Conservation (phyloP, 108 stramenopile species). For the Cyclostephanos tholiformis region DNA sequence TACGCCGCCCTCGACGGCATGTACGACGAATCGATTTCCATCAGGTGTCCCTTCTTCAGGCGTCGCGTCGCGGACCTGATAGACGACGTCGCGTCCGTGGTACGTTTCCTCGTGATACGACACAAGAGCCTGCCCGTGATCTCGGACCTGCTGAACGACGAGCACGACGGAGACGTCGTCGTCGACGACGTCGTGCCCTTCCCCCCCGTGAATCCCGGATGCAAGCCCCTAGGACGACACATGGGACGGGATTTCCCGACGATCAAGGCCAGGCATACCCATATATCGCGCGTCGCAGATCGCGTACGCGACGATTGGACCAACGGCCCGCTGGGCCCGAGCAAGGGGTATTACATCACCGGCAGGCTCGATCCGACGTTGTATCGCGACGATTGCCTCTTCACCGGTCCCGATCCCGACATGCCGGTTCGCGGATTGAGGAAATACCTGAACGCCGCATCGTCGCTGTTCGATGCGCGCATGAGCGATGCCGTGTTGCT, state of each 20-base stretch:
- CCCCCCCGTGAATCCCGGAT: slow-evolving; percentile 27
- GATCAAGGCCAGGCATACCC: slow-evolving; percentile 38
- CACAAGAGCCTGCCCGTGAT: slow-evolving; percentile 57
- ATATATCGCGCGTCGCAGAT: slow-evolving; percentile 21
- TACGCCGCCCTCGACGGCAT: slow-evolving; percentile 34
- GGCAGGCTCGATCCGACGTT: slow-evolving; percentile 73
- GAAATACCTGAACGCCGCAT: slow-evolving; percentile 80
- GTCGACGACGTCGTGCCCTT: not conserved
- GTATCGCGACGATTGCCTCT: slow-evolving; percentile 82
- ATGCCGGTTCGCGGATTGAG: slow-evolving; percentile 85
- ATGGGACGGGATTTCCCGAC: slow-evolving; percentile 26
- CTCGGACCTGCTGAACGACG: slow-evolving; percentile 17
- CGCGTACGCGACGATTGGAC: slow-evolving; percentile 40
- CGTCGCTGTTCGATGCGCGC: slow-evolving; percentile 68
- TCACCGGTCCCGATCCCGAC: slow-evolving; percentile 88
- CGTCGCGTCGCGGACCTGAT: slow-evolving; percentile 73
- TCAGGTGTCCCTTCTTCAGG: slow-evolving; percentile 82
- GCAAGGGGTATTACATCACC: slow-evolving; percentile 87
- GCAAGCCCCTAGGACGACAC: slow-evolving; percentile 43
- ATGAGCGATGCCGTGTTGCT: slow-evolving; percentile 58
- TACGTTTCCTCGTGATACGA: slow-evolving; percentile 69
- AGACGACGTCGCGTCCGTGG: slow-evolving; percentile 61
- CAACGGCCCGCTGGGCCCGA: not conserved
- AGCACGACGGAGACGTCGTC: too few species aligned
- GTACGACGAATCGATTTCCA: slow-evolving; percentile 59